These are phyloP conservation scores for Inga oerstediana DNA, from an alignment of 306 rosid genomes.

Conservation along the genomic window DNA sequence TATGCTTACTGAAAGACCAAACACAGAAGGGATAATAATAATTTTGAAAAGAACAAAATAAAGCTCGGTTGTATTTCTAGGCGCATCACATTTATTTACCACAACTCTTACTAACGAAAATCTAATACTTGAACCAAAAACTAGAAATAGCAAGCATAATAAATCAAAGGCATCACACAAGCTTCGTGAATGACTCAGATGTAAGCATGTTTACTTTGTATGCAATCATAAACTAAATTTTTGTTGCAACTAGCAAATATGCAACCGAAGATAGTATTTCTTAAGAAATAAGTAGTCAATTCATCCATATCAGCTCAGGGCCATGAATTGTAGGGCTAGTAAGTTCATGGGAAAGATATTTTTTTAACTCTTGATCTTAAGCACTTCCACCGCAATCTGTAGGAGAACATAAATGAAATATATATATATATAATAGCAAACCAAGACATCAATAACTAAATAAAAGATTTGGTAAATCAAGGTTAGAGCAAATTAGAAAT, in stretches of 20 bases:
- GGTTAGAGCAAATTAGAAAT: constrained; percentile 3
- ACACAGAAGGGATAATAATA: constrained; percentile 20
- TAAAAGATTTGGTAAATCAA: background rate
- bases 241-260: background rate
- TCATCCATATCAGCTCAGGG: background rate
- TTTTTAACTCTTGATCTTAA: background rate
- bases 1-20: constrained; percentile 13
- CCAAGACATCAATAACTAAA: background rate
- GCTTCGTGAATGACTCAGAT: background rate
- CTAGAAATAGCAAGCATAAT: background rate
- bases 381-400: background rate
- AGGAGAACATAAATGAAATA: background rate
- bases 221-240: background rate
- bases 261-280: background rate
- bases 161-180: background rate
- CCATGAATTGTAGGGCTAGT: background rate
- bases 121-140: background rate
- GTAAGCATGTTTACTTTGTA: background rate
- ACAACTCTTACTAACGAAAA: background rate
- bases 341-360: background rate
- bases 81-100: background rate
- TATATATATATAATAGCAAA: background rate
- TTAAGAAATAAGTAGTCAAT: background rate
- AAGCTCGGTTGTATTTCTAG: background rate
- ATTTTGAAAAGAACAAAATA: background rate